Base-by-base conservation (phyloP, 192 early-diverging fungal species). In the Coemansia sp. region DNA sequence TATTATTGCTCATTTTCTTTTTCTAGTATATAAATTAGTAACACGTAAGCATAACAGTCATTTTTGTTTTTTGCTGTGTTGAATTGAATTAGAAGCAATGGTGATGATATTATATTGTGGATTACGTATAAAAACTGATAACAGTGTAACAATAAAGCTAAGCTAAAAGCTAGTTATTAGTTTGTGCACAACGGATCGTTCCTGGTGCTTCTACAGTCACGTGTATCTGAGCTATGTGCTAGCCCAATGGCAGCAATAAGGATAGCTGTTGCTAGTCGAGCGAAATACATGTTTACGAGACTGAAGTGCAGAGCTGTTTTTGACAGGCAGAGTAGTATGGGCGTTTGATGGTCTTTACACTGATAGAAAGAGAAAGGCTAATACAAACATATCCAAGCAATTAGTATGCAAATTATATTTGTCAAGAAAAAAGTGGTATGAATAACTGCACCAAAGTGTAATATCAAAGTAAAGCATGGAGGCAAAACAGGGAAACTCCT, bases 111-210 rank as follows among this genome's bases (percentile, higher is more conserved):
- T 45, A 45, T 6, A 32, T 32, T 32, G 32, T 45, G 44, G 5
- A 45, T 45, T 9, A 45, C 13, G 9, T 45, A 45, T 45, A 45
- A 12, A 45, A 45, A 45, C 16, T 50, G 19, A 16, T 50, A 50
- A 50, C 32, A 32, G 32, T 4, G 32, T 32, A 18, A 16, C 16
- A 50, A 7, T 18, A 50, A 15, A 37, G 26, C 56, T 18, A 56
- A 56, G 32, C 13, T 2, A 56, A 56, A 11, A 56, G 10, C 21
- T 0, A 18, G 18, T 4, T 56, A 53, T 42, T 47, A 75, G 19
- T 57, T 56, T 23, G 79, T 82, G 58, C 79, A 82, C 4, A 82
- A 61, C 32, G 79, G 79, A 39, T 82, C 79, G 62, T 64, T 82
- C n/a, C 54, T 65, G 18, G 78, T 81, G 10, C 67, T 71, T 59